Evolutionary conservation across 2,329 filamentous ascomycete species (phyloP).

Genomic region (Atkinsonella hypoxylon): DNA sequence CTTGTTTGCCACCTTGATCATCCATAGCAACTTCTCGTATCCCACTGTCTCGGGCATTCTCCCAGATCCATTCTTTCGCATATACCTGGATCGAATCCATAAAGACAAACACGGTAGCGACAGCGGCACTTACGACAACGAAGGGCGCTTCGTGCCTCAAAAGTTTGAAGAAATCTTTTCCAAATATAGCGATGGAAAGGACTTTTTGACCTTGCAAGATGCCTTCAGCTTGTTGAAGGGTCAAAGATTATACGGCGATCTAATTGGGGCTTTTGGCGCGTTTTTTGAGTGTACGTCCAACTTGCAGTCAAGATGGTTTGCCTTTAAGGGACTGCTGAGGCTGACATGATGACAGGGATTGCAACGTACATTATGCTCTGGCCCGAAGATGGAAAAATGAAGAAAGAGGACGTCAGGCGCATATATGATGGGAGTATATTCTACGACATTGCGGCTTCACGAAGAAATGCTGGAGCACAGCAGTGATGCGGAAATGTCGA

Average conservation of each 20-base stretch:
- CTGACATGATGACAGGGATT: constrained; percentile 7
- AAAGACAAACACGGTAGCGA: constrained; percentile 35
- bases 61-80: constrained; percentile 26
- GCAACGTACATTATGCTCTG: constrained; percentile 35
- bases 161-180: constrained; percentile 38
- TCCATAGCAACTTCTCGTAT: constrained; percentile 32
- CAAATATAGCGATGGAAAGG: constrained; percentile 30
- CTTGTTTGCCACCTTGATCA: constrained; percentile 25
- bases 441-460: constrained; percentile 5
- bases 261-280: constrained; percentile 21
- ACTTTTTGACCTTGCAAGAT: constrained; percentile 25
- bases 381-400: constrained; percentile 42
- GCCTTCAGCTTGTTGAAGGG: constrained; percentile 25
- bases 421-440: constrained; percentile 15
- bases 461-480: neutral
- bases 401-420: constrained; percentile 37
- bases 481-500: neutral
- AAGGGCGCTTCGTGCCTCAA: constrained; percentile 36
- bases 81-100: constrained; percentile 26
- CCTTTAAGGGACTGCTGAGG: too few relatives aligned
- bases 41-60: constrained; percentile 25
- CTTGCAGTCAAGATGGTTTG: neutral
- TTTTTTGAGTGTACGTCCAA: constrained; percentile 14
- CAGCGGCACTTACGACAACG: constrained; percentile 32
- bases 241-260: constrained; percentile 29